Evolutionary conservation across 345 rosid species (phyloP).

Genomic region (Linum tenue): DNA sequence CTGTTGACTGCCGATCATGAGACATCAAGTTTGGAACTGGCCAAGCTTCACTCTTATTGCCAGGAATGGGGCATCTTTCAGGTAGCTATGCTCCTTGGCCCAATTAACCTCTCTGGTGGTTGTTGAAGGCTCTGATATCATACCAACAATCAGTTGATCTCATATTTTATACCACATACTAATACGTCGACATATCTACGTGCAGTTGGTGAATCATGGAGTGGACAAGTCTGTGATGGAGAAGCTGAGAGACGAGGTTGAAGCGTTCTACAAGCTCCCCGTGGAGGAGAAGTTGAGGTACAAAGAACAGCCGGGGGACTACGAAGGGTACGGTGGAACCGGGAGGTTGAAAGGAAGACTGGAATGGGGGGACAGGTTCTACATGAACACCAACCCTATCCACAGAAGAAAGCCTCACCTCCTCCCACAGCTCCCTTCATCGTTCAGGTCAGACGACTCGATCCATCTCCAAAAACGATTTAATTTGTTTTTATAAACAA

Average conservation of each 20-base stretch:
- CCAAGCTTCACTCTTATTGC: slow-evolving; percentile 21
- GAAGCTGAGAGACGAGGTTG: slow-evolving; percentile 17
- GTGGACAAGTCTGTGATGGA: slow-evolving; percentile 13
- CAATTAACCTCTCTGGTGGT: background rate
- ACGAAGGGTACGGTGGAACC: slow-evolving; percentile 22
- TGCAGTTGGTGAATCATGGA: slow-evolving; percentile 33
- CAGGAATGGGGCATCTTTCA: slow-evolving; percentile 38
- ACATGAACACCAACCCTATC: slow-evolving; percentile 15
- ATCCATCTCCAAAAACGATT: background rate
- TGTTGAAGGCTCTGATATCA: background rate
- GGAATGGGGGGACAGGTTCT: slow-evolving; percentile 25
- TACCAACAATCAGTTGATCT: background rate
- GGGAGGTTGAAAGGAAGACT: slow-evolving; percentile 1
- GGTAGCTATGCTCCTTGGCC: slow-evolving; percentile 12
- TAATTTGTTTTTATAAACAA: background rate
- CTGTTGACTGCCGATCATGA: slow-evolving; percentile 13
- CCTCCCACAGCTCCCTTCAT: slow-evolving; percentile 32
- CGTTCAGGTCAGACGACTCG: slow-evolving; percentile 18
- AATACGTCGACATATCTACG: no score
- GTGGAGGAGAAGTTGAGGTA: slow-evolving; percentile 27
- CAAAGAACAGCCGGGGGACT: slow-evolving; percentile 16
- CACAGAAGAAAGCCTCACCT: slow-evolving; percentile 26
- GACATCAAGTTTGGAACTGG: slow-evolving; percentile 12
- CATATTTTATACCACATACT: background rate
- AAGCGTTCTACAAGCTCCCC: slow-evolving; percentile 24